Percentiles rank a stretch among this genome's conserved stretches.
These are phyloP conservation scores for Phaffomyces thermotolerans DNA, from an alignment of 805 yeast species.

Conservation along the genomic window DNA sequence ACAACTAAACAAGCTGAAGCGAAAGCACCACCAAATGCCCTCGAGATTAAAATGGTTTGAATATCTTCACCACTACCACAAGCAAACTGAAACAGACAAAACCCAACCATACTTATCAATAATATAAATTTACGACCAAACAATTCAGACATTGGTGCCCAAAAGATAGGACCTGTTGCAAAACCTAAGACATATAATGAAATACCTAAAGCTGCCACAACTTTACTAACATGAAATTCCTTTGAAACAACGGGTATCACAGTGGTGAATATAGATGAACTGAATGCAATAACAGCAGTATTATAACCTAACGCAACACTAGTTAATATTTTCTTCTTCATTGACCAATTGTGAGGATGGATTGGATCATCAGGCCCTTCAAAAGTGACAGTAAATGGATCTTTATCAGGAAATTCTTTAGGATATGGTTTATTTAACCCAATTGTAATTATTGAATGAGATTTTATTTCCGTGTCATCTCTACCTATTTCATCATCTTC, in stretches of 20 bases:
- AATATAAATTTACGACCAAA: constrained; percentile 64
- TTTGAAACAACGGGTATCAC: constrained; percentile 42
- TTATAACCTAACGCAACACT: constrained; percentile 39
- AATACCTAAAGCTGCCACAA: constrained; percentile 66
- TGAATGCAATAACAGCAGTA: constrained; percentile 55
- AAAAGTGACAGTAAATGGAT: constrained; percentile 64
- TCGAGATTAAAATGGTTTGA: constrained; percentile 68
- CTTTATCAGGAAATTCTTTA: constrained; percentile 45
- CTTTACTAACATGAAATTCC: constrained; percentile 51
- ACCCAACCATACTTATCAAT: constrained; percentile 47
- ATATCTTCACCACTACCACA: constrained; percentile 69
- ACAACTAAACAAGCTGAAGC: constrained; percentile 86
- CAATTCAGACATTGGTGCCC: constrained; percentile 82
- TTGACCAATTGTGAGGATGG: constrained; percentile 76
- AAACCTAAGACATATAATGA: constrained; percentile 84
- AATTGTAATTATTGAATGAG: constrained; percentile 32
- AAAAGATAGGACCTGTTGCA: constrained; percentile 84
- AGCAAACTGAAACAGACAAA: constrained; percentile 58
- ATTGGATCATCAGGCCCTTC: constrained; percentile 75
- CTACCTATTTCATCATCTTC: not conserved
- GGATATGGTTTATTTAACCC: constrained; percentile 49
- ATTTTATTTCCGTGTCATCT: constrained; percentile 21
- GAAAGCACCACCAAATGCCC: constrained; percentile 72
- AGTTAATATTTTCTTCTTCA: constrained; percentile 34
- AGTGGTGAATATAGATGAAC: constrained; percentile 73